These are phyloP conservation scores for Backusella tuberculispora DNA, from an alignment of 192 early-diverging fungal genomes.

Conservation along the genomic window DNA sequence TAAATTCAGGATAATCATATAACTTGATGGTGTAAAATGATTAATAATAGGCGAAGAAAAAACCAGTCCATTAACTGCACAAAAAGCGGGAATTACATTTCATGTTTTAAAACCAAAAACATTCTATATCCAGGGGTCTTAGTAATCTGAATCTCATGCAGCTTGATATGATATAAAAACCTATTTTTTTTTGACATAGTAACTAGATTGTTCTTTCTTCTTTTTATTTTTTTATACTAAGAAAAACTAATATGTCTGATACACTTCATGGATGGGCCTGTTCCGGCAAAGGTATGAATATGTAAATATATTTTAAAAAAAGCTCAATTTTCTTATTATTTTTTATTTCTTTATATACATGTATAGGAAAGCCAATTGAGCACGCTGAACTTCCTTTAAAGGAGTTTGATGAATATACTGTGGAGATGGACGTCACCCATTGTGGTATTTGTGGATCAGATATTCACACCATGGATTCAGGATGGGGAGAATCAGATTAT, in stretches of 20 bases:
- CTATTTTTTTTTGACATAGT: no score
- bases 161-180: no score
- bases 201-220: no score
- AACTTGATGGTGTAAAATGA: no score
- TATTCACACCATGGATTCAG: conserved; percentile 67
- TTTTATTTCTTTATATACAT: neutral
- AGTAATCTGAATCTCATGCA: no score
- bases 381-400: conserved; percentile 32
- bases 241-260: conserved; percentile 19
- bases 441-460: conserved; percentile 84
- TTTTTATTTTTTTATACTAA: no score
- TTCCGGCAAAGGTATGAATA: conserved; percentile 28
- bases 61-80: no score
- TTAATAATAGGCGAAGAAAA: no score
- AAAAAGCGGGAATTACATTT: no score
- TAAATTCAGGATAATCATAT: no score
- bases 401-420: conserved; percentile 41
- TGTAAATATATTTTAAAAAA: neutral
- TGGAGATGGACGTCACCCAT: conserved; percentile 56
- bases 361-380: conserved; percentile 29
- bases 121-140: no score
- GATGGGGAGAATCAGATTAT: conserved; percentile 34
- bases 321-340: neutral
- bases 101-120: no score
- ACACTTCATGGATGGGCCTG: conserved; percentile 36